Evolutionary conservation across 1,139 yeast species (phyloP), one percentile per base, ranked within the genome.

Genomic region (Geotrichum candidum): DNA sequence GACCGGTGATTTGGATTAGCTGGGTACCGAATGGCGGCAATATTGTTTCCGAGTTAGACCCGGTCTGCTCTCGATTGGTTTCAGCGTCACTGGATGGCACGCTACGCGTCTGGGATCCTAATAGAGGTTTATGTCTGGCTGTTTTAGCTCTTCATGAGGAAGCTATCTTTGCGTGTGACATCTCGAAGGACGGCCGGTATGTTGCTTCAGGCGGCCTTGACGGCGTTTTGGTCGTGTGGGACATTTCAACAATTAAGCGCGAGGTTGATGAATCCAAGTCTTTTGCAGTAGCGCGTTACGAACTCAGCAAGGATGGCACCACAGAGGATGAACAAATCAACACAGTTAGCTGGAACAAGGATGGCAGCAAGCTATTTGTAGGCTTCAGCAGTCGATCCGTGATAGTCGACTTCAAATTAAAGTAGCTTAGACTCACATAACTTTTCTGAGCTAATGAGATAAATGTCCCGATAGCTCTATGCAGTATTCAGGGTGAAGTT

Each of bases 21-120:
- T 73, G 76, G 77, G 63, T 71, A 5, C 65, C 70, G 0, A 45
- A 55, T 22, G 18, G 59, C 7, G 58, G 59, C 11, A 61, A 61
- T 15, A 46, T 61, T n/a, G 51, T 63, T 10, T 51, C 62, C 2
- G 62, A 61, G 4, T 58, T 62, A 51, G 65, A 62, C 53, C 63
- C 63, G 3, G 59, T 59, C 4, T 63, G 61, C 7, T 64, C 68
- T 22, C 64, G 66, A 31, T 66, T 82, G 3, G 67, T 80, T n/a
- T 77, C 82, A 11, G 77, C 82, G 1, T 86, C 96, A 0, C 76
- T 88, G 73, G 96, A 90, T 66, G 92, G 96, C 0, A 77, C 86
- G 0, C 75, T 87, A 1, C 80, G 88, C 61, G 68, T 88, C 0
- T 90, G 96, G 96, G 83, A 87, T 66, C 77, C 82, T 0, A 68